phyloP scores from a whole-genome alignment of 306 rosid species.

The Pachyrhizus erosus region DNA sequence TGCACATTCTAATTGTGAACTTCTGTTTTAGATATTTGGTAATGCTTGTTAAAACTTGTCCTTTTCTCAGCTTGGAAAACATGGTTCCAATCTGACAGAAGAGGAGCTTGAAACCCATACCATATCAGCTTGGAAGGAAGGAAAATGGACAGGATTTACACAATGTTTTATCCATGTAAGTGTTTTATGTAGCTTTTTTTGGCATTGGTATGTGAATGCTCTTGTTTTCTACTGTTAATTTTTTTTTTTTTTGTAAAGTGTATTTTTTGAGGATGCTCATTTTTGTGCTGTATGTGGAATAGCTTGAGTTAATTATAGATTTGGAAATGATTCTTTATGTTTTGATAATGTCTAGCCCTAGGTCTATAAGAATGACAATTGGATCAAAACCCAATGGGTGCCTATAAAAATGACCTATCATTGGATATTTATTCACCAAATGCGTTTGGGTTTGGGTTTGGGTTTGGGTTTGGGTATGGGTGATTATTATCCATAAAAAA shows the following conservation, averaged over 20 bases:
- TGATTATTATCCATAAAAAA: too few species aligned
- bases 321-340: background rate
- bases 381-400: background rate
- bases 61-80: constrained; percentile 85
- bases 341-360: constrained; percentile 19
- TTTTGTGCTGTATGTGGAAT: background rate
- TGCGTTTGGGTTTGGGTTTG: background rate
- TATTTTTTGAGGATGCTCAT: background rate
- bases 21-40: background rate
- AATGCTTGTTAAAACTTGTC: constrained; percentile 36
- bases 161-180: constrained; percentile 83
- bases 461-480: background rate
- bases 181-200: constrained; percentile 34
- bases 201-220: constrained; percentile 9
- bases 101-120: constrained; percentile 99
- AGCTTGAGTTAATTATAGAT: background rate
- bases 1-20: constrained; percentile 20
- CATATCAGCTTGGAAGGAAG: constrained; percentile 98
- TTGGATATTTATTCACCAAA: background rate
- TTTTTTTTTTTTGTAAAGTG: constrained; percentile 22
- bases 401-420: background rate
- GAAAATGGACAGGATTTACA: constrained; percentile 72
- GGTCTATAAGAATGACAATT: background rate
- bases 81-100: constrained; percentile 92
- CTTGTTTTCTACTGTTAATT: background rate